Evolutionary conservation across 768 basidiomycete species (phyloP), one percentile per base, ranked within the genome.

Genomic region (Suillus bovinus): DNA sequence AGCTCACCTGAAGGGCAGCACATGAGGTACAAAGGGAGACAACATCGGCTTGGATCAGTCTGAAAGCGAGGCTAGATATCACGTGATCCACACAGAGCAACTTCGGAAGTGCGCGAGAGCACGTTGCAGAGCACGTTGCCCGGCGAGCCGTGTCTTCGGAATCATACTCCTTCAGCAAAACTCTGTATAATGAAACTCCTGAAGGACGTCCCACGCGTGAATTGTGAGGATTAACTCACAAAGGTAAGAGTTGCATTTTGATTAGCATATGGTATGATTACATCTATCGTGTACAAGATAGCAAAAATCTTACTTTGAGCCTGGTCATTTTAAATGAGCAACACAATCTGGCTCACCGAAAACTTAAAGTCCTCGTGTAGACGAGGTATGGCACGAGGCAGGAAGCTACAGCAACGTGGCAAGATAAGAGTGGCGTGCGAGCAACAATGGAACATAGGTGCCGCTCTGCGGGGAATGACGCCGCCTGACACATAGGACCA

Each of bases 61-160:
- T 41, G 49, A 38, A 41, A 60, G 50, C 49, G 22, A 56, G 34
- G 55, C 24, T 7, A n/a, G 20, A 11, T 20, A 13, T 44, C 69
- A 70, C 69, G 69, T 71, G 70, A 64, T 50, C 14, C 50, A 60
- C 44, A 75, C 66, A 74, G 39, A 71, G 65, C 66, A 74, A 68
- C 62, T 34, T 53, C 66, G 67, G 71, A 38, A 63, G 58, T 29
- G 61, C 38, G 69, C 73, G 67, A 61, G 38, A 41, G 54, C 69
- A 71, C 68, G 67, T 64, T 74, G 67, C 60, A 69, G 20, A 59
- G 54, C 47, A 64, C 46, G 20, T 63, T 56, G 39, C 17, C 16
- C 17, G 7, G 38, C 10, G 17, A 36, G 22, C 22, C 17, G n/a
- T 20, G 17, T 39, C 17, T 47, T 47, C 46, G 46, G 46, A 47